Conservation (phyloP, 768 basidiomycete species). For the Leccinum sublutescens region DNA sequence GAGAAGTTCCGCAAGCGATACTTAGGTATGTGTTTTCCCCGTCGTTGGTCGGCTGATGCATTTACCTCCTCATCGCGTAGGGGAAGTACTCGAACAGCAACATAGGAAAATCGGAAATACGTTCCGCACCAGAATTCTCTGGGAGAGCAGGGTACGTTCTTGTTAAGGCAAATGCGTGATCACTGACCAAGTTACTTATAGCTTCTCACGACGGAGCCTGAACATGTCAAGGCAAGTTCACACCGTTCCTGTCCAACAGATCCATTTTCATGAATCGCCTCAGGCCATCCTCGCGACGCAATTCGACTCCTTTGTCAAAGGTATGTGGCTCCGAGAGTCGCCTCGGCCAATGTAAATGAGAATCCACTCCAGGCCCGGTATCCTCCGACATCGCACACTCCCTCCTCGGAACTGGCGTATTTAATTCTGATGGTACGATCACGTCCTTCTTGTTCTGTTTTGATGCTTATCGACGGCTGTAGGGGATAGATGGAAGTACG, state of each 20-base stretch:
- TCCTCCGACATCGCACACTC: constrained; percentile 17
- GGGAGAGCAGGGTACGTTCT: constrained; percentile 36
- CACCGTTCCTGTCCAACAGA: neutral
- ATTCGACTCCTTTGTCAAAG: constrained; percentile 45
- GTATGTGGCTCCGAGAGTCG: constrained; percentile 13
- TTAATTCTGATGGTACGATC: constrained; percentile 51
- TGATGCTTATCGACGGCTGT: neutral
- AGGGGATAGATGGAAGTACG: constrained; percentile 61
- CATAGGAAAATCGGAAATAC: constrained; percentile 31
- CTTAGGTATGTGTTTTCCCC: constrained; percentile 24
- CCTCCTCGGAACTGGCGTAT: constrained; percentile 57
- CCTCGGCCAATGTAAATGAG: constrained; percentile 20
- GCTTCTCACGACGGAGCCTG: constrained; percentile 49
- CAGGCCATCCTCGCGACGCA: constrained; percentile 46
- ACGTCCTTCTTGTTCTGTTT: neutral
- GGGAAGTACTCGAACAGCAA: constrained; percentile 26
- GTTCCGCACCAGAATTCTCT: constrained; percentile 35
- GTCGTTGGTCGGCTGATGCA: neutral
- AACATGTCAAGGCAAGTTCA: constrained; percentile 41
- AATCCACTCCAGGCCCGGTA: constrained; percentile 14
- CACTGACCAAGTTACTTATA: constrained; percentile 11
- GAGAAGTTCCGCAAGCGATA: constrained; percentile 27
- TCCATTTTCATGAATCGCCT: neutral
- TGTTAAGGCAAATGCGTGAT: neutral
- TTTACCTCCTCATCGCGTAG: constrained; percentile 17